Evolutionary conservation across 768 basidiomycete species (phyloP).

Genomic region (Kwoniella shandongensis): DNA sequence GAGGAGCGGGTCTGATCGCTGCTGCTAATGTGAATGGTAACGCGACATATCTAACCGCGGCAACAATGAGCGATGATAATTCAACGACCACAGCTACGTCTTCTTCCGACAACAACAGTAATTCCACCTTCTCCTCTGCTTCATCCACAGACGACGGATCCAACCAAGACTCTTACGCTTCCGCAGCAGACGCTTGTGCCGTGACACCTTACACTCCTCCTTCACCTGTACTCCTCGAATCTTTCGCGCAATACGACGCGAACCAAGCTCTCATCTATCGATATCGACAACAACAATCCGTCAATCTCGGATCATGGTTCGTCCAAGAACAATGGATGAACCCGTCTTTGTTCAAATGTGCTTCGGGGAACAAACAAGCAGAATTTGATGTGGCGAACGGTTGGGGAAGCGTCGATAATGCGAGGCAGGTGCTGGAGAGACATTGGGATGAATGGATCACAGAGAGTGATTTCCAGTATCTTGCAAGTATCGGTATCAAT

Average conservation of each 20-base stretch:
- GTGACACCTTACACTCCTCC: slow-evolving; percentile 30
- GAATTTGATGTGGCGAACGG: slow-evolving; percentile 70
- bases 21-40: slow-evolving; percentile 9
- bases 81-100: too few species aligned
- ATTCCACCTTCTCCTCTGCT: slow-evolving; percentile 5
- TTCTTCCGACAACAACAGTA: too few species aligned
- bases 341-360: slow-evolving; percentile 65
- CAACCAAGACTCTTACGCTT: not conserved
- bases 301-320: slow-evolving; percentile 71
- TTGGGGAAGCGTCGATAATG: slow-evolving; percentile 55
- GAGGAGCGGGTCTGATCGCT: slow-evolving; percentile 17
- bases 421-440: slow-evolving; percentile 36
- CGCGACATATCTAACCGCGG: not conserved
- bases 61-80: not conserved
- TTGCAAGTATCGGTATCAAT: slow-evolving; percentile 48
- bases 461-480: slow-evolving; percentile 44
- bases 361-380: slow-evolving; percentile 58
- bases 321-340: slow-evolving; percentile 76
- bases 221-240: slow-evolving; percentile 48
- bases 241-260: slow-evolving; percentile 60
- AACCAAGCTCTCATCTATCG: slow-evolving; percentile 61
- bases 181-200: slow-evolving; percentile 18
- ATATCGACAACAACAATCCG: slow-evolving; percentile 65
- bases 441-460: slow-evolving; percentile 52
- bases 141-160: not conserved